Conservation (phyloP, 768 basidiomycete genomes). For the Tricholoma sp. region DNA sequence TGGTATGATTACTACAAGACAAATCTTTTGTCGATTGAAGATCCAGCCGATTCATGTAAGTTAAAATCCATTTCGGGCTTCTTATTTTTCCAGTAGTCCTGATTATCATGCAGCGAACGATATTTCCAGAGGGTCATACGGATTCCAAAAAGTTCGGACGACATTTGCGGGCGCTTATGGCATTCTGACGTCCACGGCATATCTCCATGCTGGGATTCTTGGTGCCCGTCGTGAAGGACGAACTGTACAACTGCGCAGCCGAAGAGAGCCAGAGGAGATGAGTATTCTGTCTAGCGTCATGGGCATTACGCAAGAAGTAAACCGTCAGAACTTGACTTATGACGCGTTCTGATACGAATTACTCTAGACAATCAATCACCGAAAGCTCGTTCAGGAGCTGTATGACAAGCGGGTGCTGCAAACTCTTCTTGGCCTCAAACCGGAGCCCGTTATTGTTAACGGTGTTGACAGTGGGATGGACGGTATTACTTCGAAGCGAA, state of each 20-base stretch:
- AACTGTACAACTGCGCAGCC: conserved; percentile 35
- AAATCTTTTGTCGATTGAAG: conserved; percentile 79
- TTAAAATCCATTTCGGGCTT: conserved; percentile 11
- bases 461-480: conserved; percentile 13
- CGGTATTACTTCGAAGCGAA: conserved; percentile 4
- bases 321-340: conserved; percentile 12
- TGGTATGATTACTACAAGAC: conserved; percentile 66
- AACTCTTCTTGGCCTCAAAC: conserved; percentile 44
- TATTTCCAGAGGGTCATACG: conserved; percentile 85
- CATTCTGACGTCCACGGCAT: conserved; percentile 75
- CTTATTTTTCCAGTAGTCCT: conserved; percentile 1
- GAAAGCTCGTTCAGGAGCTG: conserved; percentile 63
- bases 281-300: conserved; percentile 78
- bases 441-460: conserved; percentile 13
- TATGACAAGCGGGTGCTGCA: conserved; percentile 60
- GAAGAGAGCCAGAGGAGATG: conserved; percentile 54
- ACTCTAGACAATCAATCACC: conserved; percentile 67
- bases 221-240: conserved; percentile 49
- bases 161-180: conserved; percentile 79
- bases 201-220: conserved; percentile 58
- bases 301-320: conserved; percentile 80
- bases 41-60: conserved; percentile 86
- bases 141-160: conserved; percentile 73
- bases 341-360: conserved; percentile 1
- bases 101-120: conserved; percentile 66